Percentiles rank a stretch among this genome's conserved stretches.
Conservation (phyloP, 1,284 basidiomycete genomes). For the Cryptococcus deneoformans region DNA sequence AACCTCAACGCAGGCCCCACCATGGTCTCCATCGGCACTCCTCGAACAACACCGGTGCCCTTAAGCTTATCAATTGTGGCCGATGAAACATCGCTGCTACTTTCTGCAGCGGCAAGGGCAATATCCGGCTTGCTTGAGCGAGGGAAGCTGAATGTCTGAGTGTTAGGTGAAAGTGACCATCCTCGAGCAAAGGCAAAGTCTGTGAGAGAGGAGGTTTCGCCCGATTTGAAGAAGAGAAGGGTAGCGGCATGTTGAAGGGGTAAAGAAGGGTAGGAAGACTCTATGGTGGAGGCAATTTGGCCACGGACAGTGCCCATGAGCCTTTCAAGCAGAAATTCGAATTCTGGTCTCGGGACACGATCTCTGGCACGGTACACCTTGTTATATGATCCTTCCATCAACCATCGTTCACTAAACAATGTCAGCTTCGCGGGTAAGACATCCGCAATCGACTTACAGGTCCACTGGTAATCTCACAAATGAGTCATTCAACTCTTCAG, state of each 20-base stretch:
- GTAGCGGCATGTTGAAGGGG: slow-evolving; percentile 44
- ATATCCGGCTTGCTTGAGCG: slow-evolving; percentile 25
- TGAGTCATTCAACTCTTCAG: slow-evolving; percentile 65
- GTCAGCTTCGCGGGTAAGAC: background rate
- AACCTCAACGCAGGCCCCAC: slow-evolving; percentile 45
- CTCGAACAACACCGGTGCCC: slow-evolving; percentile 33
- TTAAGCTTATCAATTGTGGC: slow-evolving; percentile 16
- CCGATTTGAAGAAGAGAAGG: slow-evolving; percentile 47
- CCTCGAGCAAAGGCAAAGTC: slow-evolving; percentile 42
- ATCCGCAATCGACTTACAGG: slow-evolving; percentile 49
- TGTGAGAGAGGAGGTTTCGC: slow-evolving; percentile 38
- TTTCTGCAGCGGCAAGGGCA: slow-evolving; percentile 16
- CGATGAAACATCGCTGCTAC: slow-evolving; percentile 5
- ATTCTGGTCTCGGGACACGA: slow-evolving; percentile 56
- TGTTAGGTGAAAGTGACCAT: slow-evolving; percentile 45
- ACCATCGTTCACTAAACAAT: slow-evolving; percentile 69
- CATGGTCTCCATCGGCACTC: slow-evolving; percentile 42
- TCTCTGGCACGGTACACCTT: slow-evolving; percentile 96
- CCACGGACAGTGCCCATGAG: slow-evolving; percentile 46
- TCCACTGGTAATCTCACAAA: slow-evolving; percentile 84
- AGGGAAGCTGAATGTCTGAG: slow-evolving; percentile 42
- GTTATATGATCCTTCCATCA: slow-evolving; percentile 98
- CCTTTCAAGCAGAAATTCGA: slow-evolving; percentile 45
- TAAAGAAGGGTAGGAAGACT: slow-evolving; percentile 48
- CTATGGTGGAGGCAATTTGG: slow-evolving; percentile 50